Conservation (phyloP, 2,329 filamentous ascomycete species). For the Ophiostoma angusticollis region DNA sequence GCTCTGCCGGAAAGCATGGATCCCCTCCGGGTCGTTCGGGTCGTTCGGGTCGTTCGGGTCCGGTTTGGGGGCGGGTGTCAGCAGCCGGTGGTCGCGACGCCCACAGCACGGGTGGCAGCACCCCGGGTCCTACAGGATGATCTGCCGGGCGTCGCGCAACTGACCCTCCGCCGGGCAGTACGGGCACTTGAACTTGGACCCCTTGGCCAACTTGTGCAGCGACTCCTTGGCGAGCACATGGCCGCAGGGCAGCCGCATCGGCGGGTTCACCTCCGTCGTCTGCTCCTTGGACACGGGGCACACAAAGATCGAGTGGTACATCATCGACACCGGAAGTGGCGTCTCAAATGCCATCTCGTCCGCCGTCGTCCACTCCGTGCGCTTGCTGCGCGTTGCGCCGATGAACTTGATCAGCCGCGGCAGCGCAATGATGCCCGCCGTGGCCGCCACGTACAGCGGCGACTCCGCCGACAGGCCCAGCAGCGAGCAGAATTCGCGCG, state of each 20-base stretch:
- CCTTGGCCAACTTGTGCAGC: constrained; percentile 66
- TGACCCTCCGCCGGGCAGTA: constrained; percentile 84
- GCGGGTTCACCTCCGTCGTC: constrained; percentile 81
- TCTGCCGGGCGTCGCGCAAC: constrained; percentile 60
- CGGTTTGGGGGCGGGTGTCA: too few relatives aligned
- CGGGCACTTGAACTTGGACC: constrained; percentile 78
- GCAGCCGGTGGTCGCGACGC: too few relatives aligned
- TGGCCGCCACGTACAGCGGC: constrained; percentile 83
- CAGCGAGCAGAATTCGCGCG: constrained; percentile 84
- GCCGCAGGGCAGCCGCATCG: constrained; percentile 93
- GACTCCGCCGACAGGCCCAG: constrained; percentile 83
- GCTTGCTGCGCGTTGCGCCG: constrained; percentile 73
- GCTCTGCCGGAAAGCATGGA: too few relatives aligned
- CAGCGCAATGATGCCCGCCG: constrained; percentile 81
- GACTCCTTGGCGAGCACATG: constrained; percentile 86
- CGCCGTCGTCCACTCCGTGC: constrained; percentile 87
- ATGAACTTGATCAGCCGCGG: constrained; percentile 83
- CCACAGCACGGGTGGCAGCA: too few relatives aligned
- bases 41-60: too few relatives aligned
- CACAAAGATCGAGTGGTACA: constrained; percentile 94
- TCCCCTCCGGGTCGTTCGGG: too few relatives aligned
- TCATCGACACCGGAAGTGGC: constrained; percentile 44
- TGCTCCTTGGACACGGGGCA: constrained; percentile 97
- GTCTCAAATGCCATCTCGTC: constrained; percentile 78
- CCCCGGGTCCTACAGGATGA: constrained; percentile 40